Base-by-base conservation (phyloP, 169 alveolate genomes). In the Theileria equi region DNA sequence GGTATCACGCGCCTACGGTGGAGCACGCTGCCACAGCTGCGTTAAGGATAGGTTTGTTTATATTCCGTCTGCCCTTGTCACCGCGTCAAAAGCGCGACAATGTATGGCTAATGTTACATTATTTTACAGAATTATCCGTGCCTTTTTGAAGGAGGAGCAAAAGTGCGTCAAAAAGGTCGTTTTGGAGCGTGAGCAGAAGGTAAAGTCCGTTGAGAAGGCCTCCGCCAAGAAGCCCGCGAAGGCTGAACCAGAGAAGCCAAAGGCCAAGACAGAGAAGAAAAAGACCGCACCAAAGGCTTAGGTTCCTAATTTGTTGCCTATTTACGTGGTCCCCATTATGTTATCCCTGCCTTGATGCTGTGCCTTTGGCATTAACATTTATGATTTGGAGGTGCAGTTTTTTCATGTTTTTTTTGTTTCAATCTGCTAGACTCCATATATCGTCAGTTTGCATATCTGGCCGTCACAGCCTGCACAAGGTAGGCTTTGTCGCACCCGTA, bases 1-100 rank as follows among this genome's bases (percentile, higher is more conserved):
- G n/a, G 96, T 93, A 32, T 73, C 96, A 41, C 85, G 97, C 67
- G 93, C 95, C 3, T 93, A 93, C 77, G 97, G 97, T 57, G 97
- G 97, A 10, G 72, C 76, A 6, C 55, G 89, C 25, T 83, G 94
- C 65, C 94, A 90, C 64, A 52, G 49, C 35, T 89, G 94, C 58
- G 93, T 93, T 58, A 89, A 84, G 61, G 91, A 74, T 71, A 81
- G 83, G 83, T 73, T 6, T 19, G 47, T 10, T 28, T 43, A 49
- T 10, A 34, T 34, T 28, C 1, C 13, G 19, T 13, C 0, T n/a
- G 3, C 53, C 17, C 35, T 43, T 25, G 36, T 19, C 50, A 61
- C 23, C 40, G 13, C 11, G 55, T 48, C 11, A 17, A 11, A 11
- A 48, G 11, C 57, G 16, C 10, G n/a, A 48, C 13, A 48, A 16